Conservation (phyloP, 2,329 filamentous ascomycete species). For the Pseudogymnoascus pannorum region DNA sequence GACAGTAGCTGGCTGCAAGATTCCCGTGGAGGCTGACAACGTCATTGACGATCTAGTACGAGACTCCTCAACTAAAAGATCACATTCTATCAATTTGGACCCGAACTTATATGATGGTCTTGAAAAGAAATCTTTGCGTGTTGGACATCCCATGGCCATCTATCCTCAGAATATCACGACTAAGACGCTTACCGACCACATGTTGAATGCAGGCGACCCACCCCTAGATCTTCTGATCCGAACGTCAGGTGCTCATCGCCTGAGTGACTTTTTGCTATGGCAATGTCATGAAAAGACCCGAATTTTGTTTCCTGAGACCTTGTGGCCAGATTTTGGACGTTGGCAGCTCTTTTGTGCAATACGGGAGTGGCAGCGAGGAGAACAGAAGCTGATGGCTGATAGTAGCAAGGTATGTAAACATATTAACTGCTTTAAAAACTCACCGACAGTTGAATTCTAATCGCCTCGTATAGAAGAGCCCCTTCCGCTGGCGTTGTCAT, state of each 20-base stretch:
- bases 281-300: slow-evolving; percentile 69
- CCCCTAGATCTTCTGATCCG: slow-evolving; percentile 81
- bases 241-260: slow-evolving; percentile 78
- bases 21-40: slow-evolving; percentile 36
- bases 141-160: not conserved
- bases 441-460: not conserved
- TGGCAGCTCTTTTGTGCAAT: not conserved
- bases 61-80: not conserved
- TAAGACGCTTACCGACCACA: not conserved
- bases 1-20: slow-evolving; percentile 73
- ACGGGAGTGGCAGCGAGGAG: not conserved
- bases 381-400: not conserved
- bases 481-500: not conserved
- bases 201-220: slow-evolving; percentile 75
- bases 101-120: not conserved
- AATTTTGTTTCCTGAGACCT: not conserved
- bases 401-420: not conserved
- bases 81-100: not conserved
- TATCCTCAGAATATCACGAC: not conserved
- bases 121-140: not conserved
- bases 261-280: slow-evolving; percentile 97
- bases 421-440: not conserved
- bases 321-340: not conserved
- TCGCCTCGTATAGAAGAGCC: not conserved
- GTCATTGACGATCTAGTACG: not conserved